Percentiles rank a stretch among this genome's conserved stretches.
Evolutionary conservation across 2,329 filamentous ascomycete genomes (phyloP).

Genomic region (Claviceps spartinae): DNA sequence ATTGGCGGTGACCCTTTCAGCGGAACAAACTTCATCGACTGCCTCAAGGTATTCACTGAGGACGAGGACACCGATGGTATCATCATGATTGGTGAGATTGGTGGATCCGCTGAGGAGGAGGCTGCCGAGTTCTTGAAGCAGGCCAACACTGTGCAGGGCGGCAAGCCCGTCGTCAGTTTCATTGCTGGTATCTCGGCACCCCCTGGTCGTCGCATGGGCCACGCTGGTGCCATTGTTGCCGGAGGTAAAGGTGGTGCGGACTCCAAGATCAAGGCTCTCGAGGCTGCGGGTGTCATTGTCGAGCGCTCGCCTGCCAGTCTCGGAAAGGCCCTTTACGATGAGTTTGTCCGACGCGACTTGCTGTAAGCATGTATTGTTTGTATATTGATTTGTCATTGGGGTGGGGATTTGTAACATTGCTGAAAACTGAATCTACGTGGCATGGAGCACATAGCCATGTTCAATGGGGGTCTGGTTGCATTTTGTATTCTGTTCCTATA

Average conservation of each 20-base stretch:
- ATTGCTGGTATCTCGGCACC: constrained; percentile 97
- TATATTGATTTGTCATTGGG: constrained; percentile 1
- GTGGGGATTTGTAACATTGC: neutral
- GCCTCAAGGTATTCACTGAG: constrained; percentile 89
- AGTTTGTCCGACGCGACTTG: constrained; percentile 93
- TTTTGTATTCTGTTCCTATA: constrained; percentile 11
- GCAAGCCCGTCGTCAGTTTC: constrained; percentile 94
- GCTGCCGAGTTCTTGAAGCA: constrained; percentile 89
- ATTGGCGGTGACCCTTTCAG: constrained; percentile 98
- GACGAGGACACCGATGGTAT: constrained; percentile 96
- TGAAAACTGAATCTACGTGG: constrained; percentile 8
- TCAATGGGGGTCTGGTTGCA: constrained; percentile 12
- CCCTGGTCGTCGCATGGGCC: constrained; percentile 92
- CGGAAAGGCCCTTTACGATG: constrained; percentile 84
- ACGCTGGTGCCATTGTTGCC: constrained; percentile 94
- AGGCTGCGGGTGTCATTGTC: constrained; percentile 81
- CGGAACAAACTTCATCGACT: constrained; percentile 99
- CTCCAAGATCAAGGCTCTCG: constrained; percentile 92
- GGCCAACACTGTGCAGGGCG: constrained; percentile 72
- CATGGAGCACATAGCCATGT: constrained; percentile 12
- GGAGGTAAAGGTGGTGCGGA: constrained; percentile 96
- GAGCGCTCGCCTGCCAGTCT: constrained; percentile 86
- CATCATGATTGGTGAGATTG: constrained; percentile 99
- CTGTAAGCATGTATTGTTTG: constrained; percentile 44
- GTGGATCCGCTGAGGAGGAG: constrained; percentile 93